phyloP scores from a whole-genome alignment of 208 protist genomes.

The Trypanosoma rangeli region DNA sequence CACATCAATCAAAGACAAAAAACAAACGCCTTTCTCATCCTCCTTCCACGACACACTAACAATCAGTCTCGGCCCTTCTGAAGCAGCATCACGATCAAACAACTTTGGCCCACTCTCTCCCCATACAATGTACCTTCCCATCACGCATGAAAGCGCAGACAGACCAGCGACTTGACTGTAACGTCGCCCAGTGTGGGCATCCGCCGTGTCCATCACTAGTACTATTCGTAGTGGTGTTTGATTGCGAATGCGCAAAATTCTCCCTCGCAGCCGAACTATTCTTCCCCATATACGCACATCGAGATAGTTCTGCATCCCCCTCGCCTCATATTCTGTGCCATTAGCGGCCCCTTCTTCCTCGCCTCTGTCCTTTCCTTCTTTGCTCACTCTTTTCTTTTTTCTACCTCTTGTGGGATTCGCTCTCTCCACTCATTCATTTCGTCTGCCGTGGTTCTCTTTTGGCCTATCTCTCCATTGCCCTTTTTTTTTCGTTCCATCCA shows the following conservation, averaged over 20 bases:
- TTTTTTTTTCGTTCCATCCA: background rate
- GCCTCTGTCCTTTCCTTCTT: background rate
- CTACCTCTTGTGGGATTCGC: background rate
- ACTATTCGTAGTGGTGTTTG: background rate
- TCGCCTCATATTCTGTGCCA: background rate
- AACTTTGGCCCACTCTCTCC: background rate
- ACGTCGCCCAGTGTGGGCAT: background rate
- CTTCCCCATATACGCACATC: background rate
- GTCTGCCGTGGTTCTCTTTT: background rate
- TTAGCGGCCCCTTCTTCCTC: background rate
- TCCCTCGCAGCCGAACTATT: background rate
- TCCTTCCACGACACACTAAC: background rate
- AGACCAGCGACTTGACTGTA: background rate
- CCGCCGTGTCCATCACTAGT: background rate
- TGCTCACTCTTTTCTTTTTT: background rate
- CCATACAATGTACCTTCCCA: background rate
- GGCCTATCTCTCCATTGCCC: background rate
- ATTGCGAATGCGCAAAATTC: background rate
- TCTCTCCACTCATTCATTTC: background rate
- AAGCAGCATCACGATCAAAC: background rate
- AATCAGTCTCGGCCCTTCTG: background rate
- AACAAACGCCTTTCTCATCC: background rate
- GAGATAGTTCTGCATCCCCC: background rate
- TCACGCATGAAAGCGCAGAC: background rate
- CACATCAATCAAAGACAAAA: constrained; percentile 13